Evolutionary conservation across 2,329 filamentous ascomycete species (phyloP).

Genomic region (Penicillium sp.): DNA sequence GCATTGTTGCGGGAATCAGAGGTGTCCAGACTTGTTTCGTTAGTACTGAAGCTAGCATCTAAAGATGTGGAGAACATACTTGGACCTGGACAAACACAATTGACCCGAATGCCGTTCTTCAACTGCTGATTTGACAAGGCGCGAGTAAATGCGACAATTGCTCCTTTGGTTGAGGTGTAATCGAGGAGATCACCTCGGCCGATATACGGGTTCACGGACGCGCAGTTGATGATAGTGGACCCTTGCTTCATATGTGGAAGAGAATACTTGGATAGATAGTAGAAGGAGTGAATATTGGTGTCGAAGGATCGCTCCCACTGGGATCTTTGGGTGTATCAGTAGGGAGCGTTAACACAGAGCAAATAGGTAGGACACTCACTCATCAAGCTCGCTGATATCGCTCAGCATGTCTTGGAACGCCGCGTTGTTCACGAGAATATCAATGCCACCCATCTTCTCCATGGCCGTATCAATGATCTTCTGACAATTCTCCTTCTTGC

Average conservation of each 20-base stretch:
- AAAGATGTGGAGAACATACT: slow-evolving; percentile 30
- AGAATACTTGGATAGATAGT: slow-evolving; percentile 75
- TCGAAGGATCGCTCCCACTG: slow-evolving; percentile 80
- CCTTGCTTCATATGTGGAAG: slow-evolving; percentile 74
- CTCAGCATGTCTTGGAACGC: slow-evolving; percentile 72
- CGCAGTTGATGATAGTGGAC: slow-evolving; percentile 79
- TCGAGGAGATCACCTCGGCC: slow-evolving; percentile 77
- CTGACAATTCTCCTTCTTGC: slow-evolving; percentile 65
- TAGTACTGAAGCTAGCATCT: not conserved
- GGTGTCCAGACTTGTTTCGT: slow-evolving; percentile 65
- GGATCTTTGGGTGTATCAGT: slow-evolving; percentile 50
- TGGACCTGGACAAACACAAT: slow-evolving; percentile 73
- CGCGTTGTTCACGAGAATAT: slow-evolving; percentile 68
- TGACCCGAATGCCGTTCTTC: slow-evolving; percentile 70
- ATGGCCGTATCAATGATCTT: slow-evolving; percentile 66
- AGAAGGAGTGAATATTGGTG: slow-evolving; percentile 79
- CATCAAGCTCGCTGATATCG: slow-evolving; percentile 68
- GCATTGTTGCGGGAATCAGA: slow-evolving; percentile 72
- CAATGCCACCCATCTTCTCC: slow-evolving; percentile 65
- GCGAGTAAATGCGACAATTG: slow-evolving; percentile 75
- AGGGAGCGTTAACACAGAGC: not conserved
- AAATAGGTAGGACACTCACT: slow-evolving; percentile 49
- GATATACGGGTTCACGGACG: slow-evolving; percentile 79
- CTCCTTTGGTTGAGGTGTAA: slow-evolving; percentile 73
- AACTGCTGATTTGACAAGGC: slow-evolving; percentile 74